These are phyloP conservation scores for Boechera divaricarpa DNA, from an alignment of 345 rosid genomes.

Conservation along the genomic window DNA sequence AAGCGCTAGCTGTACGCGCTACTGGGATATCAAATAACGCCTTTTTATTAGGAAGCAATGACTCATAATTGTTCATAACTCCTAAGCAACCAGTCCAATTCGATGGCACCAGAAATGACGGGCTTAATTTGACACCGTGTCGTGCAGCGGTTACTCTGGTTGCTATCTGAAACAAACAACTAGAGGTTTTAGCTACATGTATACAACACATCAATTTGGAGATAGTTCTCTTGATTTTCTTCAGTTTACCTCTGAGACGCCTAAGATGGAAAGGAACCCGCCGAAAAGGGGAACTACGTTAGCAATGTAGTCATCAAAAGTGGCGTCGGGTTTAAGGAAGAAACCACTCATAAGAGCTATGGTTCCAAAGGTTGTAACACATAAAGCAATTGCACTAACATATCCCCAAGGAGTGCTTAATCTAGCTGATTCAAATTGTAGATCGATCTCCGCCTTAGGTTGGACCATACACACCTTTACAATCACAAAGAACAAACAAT, in stretches of 20 bases:
- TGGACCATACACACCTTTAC: constrained; percentile 92
- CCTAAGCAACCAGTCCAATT: constrained; percentile 98
- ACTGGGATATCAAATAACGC: constrained; percentile 91
- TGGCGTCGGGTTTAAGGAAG: constrained; percentile 87
- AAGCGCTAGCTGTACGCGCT: constrained; percentile 88
- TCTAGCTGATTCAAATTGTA: constrained; percentile 80
- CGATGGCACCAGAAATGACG: constrained; percentile 91
- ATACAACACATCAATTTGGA: background rate
- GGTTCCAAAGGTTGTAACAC: constrained; percentile 87
- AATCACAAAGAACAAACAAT: constrained; percentile 27
- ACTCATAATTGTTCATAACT: constrained; percentile 91
- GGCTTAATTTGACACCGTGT: constrained; percentile 77
- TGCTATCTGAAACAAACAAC: constrained; percentile 62
- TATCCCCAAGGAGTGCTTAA: constrained; percentile 94
- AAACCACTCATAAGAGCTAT: constrained; percentile 91
- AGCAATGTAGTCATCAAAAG: constrained; percentile 80
- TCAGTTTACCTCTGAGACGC: constrained; percentile 77
- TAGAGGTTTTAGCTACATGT: background rate
- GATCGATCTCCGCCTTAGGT: constrained; percentile 86
- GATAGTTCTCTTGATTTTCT: background rate
- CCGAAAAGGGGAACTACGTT: constrained; percentile 82
- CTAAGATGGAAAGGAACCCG: constrained; percentile 82
- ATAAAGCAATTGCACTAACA: constrained; percentile 59
- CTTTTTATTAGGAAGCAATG: constrained; percentile 81
- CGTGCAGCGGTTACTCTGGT: constrained; percentile 83